Evolutionary conservation across 257 asterid species (phyloP).

Genomic region (Ballota nigra): DNA sequence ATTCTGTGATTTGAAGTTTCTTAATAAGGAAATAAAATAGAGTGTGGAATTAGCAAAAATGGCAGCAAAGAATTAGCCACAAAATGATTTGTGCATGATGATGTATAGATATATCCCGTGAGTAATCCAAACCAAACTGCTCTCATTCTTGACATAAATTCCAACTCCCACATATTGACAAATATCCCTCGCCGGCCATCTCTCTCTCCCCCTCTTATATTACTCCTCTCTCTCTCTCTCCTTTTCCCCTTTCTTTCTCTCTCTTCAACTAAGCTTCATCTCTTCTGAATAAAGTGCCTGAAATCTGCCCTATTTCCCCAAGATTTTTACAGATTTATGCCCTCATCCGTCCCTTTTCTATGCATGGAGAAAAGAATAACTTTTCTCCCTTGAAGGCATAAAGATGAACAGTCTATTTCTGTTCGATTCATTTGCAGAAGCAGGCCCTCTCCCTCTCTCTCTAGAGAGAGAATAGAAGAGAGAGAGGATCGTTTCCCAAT

Average conservation of each 20-base stretch:
- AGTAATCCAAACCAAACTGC: slow-evolving; percentile 58
- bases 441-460: slow-evolving; percentile 25
- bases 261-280: not conserved
- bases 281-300: slow-evolving; percentile 29
- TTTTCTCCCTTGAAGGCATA: slow-evolving; percentile 1
- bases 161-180: slow-evolving; percentile 59
- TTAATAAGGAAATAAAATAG: not conserved
- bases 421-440: slow-evolving; percentile 41
- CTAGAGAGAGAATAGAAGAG: slow-evolving; percentile 12
- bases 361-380: slow-evolving; percentile 34
- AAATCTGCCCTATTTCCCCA: slow-evolving; percentile 32
- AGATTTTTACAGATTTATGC: slow-evolving; percentile 24
- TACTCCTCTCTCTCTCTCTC: not conserved
- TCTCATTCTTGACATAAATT: slow-evolving; percentile 49
- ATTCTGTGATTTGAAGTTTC: not conserved
- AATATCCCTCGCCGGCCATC: slow-evolving; percentile 60
- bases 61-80: not conserved
- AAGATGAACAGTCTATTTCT: slow-evolving; percentile 68
- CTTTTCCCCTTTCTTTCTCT: not conserved
- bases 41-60: not conserved
- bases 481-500: slow-evolving; percentile 58
- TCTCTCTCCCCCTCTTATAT: not conserved
- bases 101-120: slow-evolving; percentile 46
- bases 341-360: slow-evolving; percentile 46
- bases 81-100: slow-evolving; percentile 67